Conservation (phyloP, 2,329 filamentous ascomycete species). For the Lizonia empirigonia region DNA sequence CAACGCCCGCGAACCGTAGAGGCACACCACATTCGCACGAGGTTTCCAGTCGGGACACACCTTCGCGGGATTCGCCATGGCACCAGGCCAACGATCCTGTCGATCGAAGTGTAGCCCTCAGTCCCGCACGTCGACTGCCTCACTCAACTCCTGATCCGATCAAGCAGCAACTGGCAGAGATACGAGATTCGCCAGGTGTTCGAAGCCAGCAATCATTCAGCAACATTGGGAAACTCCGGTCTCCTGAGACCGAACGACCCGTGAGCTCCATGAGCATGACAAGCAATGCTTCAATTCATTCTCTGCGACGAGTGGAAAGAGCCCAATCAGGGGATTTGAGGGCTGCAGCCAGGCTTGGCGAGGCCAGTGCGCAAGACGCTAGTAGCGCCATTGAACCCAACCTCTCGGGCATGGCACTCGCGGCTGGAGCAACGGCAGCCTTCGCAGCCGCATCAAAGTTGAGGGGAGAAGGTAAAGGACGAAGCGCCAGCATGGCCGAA, state of each 20-base stretch:
- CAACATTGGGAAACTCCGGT: constrained; percentile 49
- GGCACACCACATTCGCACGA: constrained; percentile 37
- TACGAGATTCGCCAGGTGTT: constrained; percentile 46
- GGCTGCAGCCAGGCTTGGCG: constrained; percentile 67
- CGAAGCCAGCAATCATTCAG: constrained; percentile 53
- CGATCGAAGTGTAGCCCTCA: constrained; percentile 49
- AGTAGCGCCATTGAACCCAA: constrained; percentile 37
- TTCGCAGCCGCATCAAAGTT: constrained; percentile 63
- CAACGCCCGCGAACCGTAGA: constrained; percentile 36
- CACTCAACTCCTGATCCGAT: constrained; percentile 46
- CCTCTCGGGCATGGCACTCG: constrained; percentile 40
- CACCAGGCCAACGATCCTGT: constrained; percentile 56
- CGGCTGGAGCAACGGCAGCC: constrained; percentile 45
- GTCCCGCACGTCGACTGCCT: constrained; percentile 42
- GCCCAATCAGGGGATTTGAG: constrained; percentile 77
- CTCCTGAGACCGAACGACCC: constrained; percentile 60
- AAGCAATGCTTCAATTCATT: constrained; percentile 67
- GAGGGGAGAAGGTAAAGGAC: constrained; percentile 85
- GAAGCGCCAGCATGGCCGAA: constrained; percentile 82
- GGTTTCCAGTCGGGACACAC: constrained; percentile 20
- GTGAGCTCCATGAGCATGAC: constrained; percentile 58
- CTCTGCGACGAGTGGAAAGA: constrained; percentile 71
- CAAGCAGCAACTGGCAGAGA: constrained; percentile 44
- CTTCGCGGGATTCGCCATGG: constrained; percentile 38
- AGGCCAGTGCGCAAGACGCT: constrained; percentile 49